A percentile compares a stretch with the other conserved stretches of the same genome.
Conservation (phyloP, 1,284 basidiomycete genomes). For the Tausonia pullulans region DNA sequence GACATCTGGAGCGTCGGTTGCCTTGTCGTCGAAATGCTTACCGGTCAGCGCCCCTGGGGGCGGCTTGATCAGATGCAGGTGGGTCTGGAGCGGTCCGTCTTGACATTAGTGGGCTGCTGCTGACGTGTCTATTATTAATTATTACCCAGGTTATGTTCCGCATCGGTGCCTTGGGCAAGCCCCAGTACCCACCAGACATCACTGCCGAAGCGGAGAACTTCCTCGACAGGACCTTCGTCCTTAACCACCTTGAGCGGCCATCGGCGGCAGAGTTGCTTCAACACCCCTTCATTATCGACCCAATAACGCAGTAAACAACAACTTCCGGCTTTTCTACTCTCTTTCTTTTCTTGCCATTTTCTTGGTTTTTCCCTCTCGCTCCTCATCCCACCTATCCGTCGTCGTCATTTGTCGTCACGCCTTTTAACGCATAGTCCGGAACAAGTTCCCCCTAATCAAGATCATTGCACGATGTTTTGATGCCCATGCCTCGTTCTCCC, state of each 20-base stretch:
- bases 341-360: too few species aligned
- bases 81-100: not conserved
- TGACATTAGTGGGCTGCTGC: too few species aligned
- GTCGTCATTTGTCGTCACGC: too few species aligned
- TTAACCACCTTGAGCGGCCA: constrained; percentile 71
- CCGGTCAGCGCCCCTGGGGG: constrained; percentile 93
- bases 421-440: too few species aligned
- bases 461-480: too few species aligned
- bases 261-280: constrained; percentile 62
- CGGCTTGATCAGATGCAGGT: constrained; percentile 98
- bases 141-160: constrained; percentile 27
- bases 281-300: constrained; percentile 53
- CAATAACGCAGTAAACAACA: too few species aligned
- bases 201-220: constrained; percentile 74
- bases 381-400: too few species aligned
- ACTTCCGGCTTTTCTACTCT: too few species aligned
- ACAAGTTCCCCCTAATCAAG: too few species aligned
- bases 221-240: constrained; percentile 69
- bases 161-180: constrained; percentile 79
- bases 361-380: too few species aligned
- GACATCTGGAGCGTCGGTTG: constrained; percentile 99
- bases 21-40: constrained; percentile 96
- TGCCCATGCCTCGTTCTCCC: too few species aligned
- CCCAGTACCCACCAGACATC: constrained; percentile 77
- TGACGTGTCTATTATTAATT: too few species aligned